Base-by-base conservation (phyloP, 1,139 yeast species). In the Yueomyces sp. region DNA sequence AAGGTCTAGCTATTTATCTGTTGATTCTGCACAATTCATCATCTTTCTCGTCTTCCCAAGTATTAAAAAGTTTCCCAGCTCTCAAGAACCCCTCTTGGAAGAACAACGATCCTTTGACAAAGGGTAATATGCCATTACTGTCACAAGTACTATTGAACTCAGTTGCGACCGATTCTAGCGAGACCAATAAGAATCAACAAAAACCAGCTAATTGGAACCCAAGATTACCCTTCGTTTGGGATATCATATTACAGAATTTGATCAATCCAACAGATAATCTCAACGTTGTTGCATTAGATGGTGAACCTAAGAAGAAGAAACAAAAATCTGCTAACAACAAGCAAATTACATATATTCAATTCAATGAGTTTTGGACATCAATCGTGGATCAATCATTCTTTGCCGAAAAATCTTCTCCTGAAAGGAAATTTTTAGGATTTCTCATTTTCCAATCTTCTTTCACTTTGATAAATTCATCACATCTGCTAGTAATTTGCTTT, bases 351-450 rank as follows among this genome's bases (percentile, higher is more conserved):
- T 44, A 26, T 41, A 12, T 52, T n/a, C 51, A 69, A 1, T 63
- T 87, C 36, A 68, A 72, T 30, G 93, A 83, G 45, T 87, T 91
- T 60, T 87, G 95, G 95, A 75, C 76, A 51, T 70, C 72, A 3
- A 79, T 78, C 6, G 75, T 89, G 8, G 97, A 89, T 56, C 93
- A 86, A 54, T 72, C 81, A 1, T 75, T 84, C 47, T 89, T 91
- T 55, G 68, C 86, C 3, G 77, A 75, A 32, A 76, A 81, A 50
- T 71, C 96, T 0, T 84, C 96, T 1, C 77, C 80, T 38, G 97
- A 89, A 60, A 72, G 96, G 48, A 91, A 89, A 57, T 84, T 73
- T 60, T 75, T 86, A 75, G 98, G 97, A 0, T 76, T 89, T 53
- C 83, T 83, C 52, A 72, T 89, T 4, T 77, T 89, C 50, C 67